Percentiles rank a stretch among this genome's conserved stretches.
Conservation (phyloP, 257 asterid species). For the Primulina eburnea region DNA sequence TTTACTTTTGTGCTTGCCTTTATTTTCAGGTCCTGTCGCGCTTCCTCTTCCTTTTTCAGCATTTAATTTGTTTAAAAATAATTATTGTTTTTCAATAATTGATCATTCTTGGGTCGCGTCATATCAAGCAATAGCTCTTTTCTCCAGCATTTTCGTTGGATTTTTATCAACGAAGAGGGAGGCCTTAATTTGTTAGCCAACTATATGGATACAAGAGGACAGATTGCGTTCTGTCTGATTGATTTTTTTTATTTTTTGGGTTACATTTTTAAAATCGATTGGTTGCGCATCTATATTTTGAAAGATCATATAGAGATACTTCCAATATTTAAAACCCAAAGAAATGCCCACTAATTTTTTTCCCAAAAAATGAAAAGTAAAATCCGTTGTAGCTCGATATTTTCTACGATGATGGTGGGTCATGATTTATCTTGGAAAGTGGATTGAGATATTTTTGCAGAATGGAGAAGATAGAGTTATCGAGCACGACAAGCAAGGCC, state of each 20-base stretch:
- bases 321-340: too few relatives aligned
- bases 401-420: not conserved
- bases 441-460: slow-evolving; percentile 32
- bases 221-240: too few relatives aligned
- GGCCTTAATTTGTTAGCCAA: too few relatives aligned
- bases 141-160: not conserved
- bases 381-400: not conserved
- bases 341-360: too few relatives aligned
- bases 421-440: not conserved
- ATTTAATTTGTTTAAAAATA: too few relatives aligned
- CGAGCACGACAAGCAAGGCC: slow-evolving; percentile 59
- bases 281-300: too few relatives aligned
- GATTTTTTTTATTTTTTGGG: too few relatives aligned
- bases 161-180: too few relatives aligned
- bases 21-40: slow-evolving; percentile 45
- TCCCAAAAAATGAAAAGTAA: too few relatives aligned
- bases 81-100: not conserved
- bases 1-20: slow-evolving; percentile 69
- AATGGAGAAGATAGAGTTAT: slow-evolving; percentile 68
- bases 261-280: too few relatives aligned
- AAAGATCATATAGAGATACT: too few relatives aligned
- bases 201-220: too few relatives aligned
- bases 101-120: not conserved
- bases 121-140: not conserved
- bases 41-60: not conserved